phyloP scores from a whole-genome alignment of 345 rosid genomes.

The Heritiera littoralis region DNA sequence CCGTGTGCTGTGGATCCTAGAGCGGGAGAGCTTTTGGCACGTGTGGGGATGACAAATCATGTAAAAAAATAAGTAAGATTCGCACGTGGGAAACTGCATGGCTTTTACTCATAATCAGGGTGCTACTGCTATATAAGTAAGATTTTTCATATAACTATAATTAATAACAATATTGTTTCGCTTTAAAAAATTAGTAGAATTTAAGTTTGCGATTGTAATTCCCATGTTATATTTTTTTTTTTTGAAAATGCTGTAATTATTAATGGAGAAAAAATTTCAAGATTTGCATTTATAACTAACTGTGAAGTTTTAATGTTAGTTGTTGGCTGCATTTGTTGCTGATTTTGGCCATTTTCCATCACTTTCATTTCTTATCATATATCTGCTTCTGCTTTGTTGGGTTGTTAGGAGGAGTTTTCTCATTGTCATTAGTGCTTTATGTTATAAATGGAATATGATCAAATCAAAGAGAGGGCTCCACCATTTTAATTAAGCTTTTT shows the following conservation, averaged over 20 bases:
- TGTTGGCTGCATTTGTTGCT: not conserved
- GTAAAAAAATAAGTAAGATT: constrained; percentile 9
- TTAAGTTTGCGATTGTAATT: not conserved
- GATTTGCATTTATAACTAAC: not conserved
- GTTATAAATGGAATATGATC: not conserved
- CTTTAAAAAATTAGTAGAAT: not conserved
- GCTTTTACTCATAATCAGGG: not conserved
- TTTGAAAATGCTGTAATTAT: not conserved
- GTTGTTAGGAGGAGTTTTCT: not conserved
- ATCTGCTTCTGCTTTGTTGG: not conserved
- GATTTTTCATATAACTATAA: not conserved
- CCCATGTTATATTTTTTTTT: not conserved
- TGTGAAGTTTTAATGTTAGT: not conserved
- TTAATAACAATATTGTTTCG: too few species aligned
- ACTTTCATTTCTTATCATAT: not conserved
- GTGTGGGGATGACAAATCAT: not conserved
- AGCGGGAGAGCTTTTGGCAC: not conserved
- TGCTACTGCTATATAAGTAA: not conserved
- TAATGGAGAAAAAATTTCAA: not conserved
- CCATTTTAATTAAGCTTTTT: not conserved
- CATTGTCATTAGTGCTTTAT: not conserved
- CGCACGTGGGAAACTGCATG: constrained; percentile 7
- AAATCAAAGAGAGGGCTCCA: not conserved
- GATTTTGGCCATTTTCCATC: not conserved
- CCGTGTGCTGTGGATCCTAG: not conserved